Base-by-base conservation (phyloP, 148 eudicot species). In the Rhododendron molle region DNA sequence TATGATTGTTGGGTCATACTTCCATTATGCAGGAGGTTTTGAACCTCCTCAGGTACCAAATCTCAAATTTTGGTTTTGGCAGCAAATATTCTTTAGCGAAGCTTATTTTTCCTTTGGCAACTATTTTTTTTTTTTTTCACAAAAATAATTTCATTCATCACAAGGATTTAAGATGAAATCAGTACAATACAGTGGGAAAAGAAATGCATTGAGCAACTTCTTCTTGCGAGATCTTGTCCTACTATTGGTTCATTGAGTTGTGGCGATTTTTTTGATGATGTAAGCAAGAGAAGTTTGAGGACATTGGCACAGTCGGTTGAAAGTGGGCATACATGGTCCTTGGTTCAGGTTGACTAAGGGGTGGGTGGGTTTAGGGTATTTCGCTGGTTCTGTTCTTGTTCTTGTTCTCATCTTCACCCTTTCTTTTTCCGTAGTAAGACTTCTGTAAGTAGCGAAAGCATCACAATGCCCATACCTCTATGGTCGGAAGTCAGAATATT, bases 11-110 rank as follows among this genome's bases (percentile, higher is more conserved):
- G 99, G 99, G 87, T 90, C 99, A 43, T 97, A 97, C 85, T 97
- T 95, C 85, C 99, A 97, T 87, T 97, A 97, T 85, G 96, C 96
- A 38, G 98, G 99, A 87, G 98, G 99, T 12, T 97, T 93, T 88
- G 99, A 97, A 89, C 96, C 98, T 84, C 95, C 99, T 83, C 92
- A 95, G 99, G 99, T 96, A 91, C 86, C 20, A 79, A n/a, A 77
- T 81, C 30, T 79, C 69, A 12, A 72, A 11, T 69, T 2, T 72
- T 77, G 21, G 26, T 9, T 43, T 77, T 43, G 14, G 28, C 50
- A 10, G 80, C 52, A 40, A 76, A 76, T 76, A 14, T 16, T 76
- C 12, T 18, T 4, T 76, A 38, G 47, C 1, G 2, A 15, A 76
- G 79, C 46, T 38, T 20, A 14, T 40, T 77, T 32, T 23, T 77